A percentile compares a stretch with the other conserved stretches of the same genome.
These are phyloP conservation scores for Phytophthora ramorum DNA, from an alignment of 352 stramenopile genomes.

Conservation along the genomic window DNA sequence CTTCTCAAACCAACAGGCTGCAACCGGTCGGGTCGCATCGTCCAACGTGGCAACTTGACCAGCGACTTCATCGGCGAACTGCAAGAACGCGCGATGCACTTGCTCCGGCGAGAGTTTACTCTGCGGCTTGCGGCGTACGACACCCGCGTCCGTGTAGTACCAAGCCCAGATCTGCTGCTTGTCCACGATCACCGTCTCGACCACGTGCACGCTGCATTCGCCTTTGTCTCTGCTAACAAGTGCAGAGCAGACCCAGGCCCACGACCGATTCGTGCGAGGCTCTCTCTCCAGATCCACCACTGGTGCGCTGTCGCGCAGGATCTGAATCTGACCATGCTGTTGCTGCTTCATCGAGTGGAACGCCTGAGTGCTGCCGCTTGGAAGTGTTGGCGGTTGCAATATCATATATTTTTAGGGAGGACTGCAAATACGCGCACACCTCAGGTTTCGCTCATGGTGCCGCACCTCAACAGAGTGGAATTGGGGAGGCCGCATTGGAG, in stretches of 20 bases:
- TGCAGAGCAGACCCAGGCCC: slow-evolving; percentile 74
- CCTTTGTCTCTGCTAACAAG: slow-evolving; percentile 70
- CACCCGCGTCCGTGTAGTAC: slow-evolving; percentile 61
- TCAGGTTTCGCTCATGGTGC: background rate
- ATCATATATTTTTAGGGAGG: slow-evolving; percentile 27
- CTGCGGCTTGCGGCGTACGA: slow-evolving; percentile 68
- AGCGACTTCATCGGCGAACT: slow-evolving; percentile 24
- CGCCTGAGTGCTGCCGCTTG: background rate
- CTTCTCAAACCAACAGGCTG: slow-evolving; percentile 75
- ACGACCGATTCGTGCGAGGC: slow-evolving; percentile 54
- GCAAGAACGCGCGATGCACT: slow-evolving; percentile 51
- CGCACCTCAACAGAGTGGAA: background rate
- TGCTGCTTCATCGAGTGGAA: slow-evolving; percentile 24
- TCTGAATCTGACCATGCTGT: slow-evolving; percentile 39
- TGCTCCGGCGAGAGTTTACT: slow-evolving; percentile 53
- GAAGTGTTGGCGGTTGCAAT: slow-evolving; percentile 25
- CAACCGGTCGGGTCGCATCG: slow-evolving; percentile 38
- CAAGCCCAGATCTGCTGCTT: slow-evolving; percentile 84
- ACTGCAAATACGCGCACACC: background rate
- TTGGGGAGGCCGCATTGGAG: too few species aligned
- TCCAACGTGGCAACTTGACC: slow-evolving; percentile 1
- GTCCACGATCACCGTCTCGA: slow-evolving; percentile 80
- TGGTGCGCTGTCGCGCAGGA: slow-evolving; percentile 63
- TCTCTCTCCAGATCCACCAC: slow-evolving; percentile 56
- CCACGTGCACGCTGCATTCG: slow-evolving; percentile 55